These are phyloP conservation scores for Trichoderma parareesei DNA, from an alignment of 495 filamentous ascomycete genomes.

Conservation along the genomic window DNA sequence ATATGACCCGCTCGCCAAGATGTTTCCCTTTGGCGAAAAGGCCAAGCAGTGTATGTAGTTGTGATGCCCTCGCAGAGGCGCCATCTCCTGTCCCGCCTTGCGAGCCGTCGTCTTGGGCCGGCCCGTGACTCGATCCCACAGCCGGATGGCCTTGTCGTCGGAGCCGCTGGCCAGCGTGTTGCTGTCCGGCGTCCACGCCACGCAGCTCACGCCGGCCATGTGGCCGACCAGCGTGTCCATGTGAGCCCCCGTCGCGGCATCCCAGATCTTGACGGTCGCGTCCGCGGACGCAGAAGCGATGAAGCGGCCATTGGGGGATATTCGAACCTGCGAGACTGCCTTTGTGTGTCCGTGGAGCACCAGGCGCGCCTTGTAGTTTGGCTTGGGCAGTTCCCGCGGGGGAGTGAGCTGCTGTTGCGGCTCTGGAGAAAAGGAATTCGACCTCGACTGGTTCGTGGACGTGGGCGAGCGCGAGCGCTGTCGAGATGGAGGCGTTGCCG, in stretches of 20 bases:
- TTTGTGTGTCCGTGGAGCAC: conserved; percentile 62
- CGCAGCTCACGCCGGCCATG: conserved; percentile 79
- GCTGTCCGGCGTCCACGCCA: conserved; percentile 87
- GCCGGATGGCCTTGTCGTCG: conserved; percentile 89
- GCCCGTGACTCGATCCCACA: conserved; percentile 81
- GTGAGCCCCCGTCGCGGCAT: conserved; percentile 64
- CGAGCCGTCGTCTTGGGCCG: conserved; percentile 21
- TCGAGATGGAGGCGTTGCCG: conserved; percentile 22
- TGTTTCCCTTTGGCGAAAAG: conserved; percentile 94
- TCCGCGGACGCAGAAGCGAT: conserved; percentile 90
- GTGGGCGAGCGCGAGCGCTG: conserved; percentile 17
- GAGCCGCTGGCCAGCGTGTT: conserved; percentile 80
- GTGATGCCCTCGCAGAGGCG: conserved; percentile 75
- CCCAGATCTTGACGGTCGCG: conserved; percentile 83
- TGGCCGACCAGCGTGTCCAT: conserved; percentile 89
- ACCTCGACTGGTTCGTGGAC: conserved; percentile 1
- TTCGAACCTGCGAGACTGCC: conserved; percentile 77
- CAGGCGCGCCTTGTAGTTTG: conserved; percentile 30
- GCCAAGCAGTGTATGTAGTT: conserved; percentile 92
- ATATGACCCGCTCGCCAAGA: conserved; percentile 87
- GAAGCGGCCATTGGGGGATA: conserved; percentile 82
- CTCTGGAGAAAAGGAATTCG: conserved; percentile 14
- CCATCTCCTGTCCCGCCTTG: conserved; percentile 18
- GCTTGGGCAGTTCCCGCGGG: conserved; percentile 21
- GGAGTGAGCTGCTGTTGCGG: conserved; percentile 13